A percentile compares a stretch with the other conserved stretches of the same genome.
These are phyloP conservation scores for Coffea eugenioides DNA, from an alignment of 257 asterid genomes.

Conservation along the genomic window DNA sequence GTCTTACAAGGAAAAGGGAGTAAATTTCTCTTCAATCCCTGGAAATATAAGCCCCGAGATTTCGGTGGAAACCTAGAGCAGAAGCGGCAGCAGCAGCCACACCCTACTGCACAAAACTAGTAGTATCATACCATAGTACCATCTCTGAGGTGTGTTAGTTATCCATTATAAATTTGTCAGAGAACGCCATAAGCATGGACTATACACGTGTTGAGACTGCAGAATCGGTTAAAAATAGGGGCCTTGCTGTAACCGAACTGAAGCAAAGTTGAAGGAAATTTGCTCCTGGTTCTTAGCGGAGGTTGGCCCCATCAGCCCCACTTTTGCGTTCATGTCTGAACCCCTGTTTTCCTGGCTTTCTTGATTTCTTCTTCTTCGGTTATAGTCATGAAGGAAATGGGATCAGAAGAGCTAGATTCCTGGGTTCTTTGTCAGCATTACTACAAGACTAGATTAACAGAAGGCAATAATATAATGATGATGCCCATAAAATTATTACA, in stretches of 20 bases:
- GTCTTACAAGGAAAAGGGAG: constrained; percentile 9
- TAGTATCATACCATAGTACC: background rate
- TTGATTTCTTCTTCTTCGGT: constrained; percentile 24
- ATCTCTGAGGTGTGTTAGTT: constrained; percentile 31
- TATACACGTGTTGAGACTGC: constrained; percentile 58
- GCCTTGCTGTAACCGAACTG: constrained; percentile 35
- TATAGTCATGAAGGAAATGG: constrained; percentile 31
- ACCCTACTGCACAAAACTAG: constrained; percentile 31
- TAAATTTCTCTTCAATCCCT: constrained; percentile 15
- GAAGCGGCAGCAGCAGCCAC: constrained; percentile 9
- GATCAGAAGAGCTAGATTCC: constrained; percentile 40
- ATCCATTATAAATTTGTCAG: constrained; percentile 35
- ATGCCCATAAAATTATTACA: background rate
- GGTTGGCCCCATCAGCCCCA: constrained; percentile 45
- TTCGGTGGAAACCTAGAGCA: background rate
- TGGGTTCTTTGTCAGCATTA: constrained; percentile 37
- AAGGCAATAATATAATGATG: constrained; percentile 15
- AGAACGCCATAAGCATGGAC: constrained; percentile 54
- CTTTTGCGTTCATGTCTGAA: constrained; percentile 23
- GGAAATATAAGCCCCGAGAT: constrained; percentile 14
- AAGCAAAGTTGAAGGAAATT: constrained; percentile 20
- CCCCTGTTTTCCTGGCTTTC: constrained; percentile 14
- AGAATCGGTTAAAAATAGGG: constrained; percentile 41
- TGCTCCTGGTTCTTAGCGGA: constrained; percentile 45
- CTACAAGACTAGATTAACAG: constrained; percentile 12